Percentiles rank a stretch among this genome's conserved stretches.
Evolutionary conservation across 371 early-diverging fungal genomes (phyloP).

Genomic region (Chytridium lagenaria): DNA sequence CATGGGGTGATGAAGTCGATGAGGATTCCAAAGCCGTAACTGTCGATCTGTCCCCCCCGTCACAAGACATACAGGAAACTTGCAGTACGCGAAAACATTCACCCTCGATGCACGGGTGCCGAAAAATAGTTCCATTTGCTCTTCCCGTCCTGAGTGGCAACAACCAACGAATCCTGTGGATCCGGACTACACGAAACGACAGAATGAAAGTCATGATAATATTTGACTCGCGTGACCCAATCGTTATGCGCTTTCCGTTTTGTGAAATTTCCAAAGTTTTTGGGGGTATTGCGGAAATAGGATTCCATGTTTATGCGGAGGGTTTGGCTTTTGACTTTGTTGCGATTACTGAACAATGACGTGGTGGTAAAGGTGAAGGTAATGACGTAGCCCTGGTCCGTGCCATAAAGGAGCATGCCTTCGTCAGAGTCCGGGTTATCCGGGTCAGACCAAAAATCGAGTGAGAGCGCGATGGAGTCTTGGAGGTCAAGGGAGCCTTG

Average conservation of each 20-base stretch:
- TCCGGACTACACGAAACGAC: slow-evolving; percentile 56
- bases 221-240: slow-evolving; percentile 56
- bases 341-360: slow-evolving; percentile 31
- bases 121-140: slow-evolving; percentile 49
- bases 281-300: not conserved
- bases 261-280: slow-evolving; percentile 39
- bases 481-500: slow-evolving; percentile 50
- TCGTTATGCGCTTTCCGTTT: slow-evolving; percentile 55
- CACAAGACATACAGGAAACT: slow-evolving; percentile 54
- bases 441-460: slow-evolving; percentile 43
- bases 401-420: slow-evolving; percentile 49
- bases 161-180: slow-evolving; percentile 50
- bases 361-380: slow-evolving; percentile 44
- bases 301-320: slow-evolving; percentile 37
- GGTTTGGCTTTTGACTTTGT: slow-evolving; percentile 33
- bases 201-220: slow-evolving; percentile 49
- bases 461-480: slow-evolving; percentile 42
- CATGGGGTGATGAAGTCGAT: slow-evolving; percentile 50
- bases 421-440: slow-evolving; percentile 47
- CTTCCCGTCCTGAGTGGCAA: slow-evolving; percentile 44
- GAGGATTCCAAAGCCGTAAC: slow-evolving; percentile 58
- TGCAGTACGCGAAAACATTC: slow-evolving; percentile 51
- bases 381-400: slow-evolving; percentile 52
- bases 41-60: slow-evolving; percentile 59
- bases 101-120: slow-evolving; percentile 54